Evolutionary conservation across 805 yeast species (phyloP), one percentile per base, ranked within the genome.

Genomic region (Candida pini): DNA sequence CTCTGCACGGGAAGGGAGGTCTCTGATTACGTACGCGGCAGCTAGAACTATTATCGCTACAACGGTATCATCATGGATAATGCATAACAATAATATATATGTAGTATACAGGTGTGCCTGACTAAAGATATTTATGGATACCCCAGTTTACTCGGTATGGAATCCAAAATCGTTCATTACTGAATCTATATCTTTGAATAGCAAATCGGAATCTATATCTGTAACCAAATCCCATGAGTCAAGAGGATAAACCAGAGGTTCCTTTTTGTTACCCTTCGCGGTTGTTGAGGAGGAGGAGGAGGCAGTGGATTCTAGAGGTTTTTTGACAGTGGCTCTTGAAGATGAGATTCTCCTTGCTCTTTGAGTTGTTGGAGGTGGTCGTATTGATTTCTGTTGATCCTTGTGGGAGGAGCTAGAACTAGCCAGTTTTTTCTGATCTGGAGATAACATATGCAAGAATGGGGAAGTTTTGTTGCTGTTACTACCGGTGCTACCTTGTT

Each of bases 111-210:
- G n/a, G n/a, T n/a, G n/a, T n/a, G n/a, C n/a, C n/a, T n/a, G n/a
- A n/a, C n/a, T n/a, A n/a, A n/a, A n/a, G n/a, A n/a, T n/a, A n/a
- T n/a, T n/a, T n/a, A n/a, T n/a, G n/a, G n/a, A n/a, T n/a, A n/a
- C n/a, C n/a, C n/a, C n/a, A n/a, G n/a, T 27, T 34, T 29, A 48
- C 34, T 67, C 68, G 4, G 86, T 78, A 45, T 83, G 85, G 63
- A 87, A 87, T 5, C 96, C 96, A 60, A 86, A 87, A 52, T 86
- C 95, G 52, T 83, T 85, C 95, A 87, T 85, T 38, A 87, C 83
- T 31, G 85, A 69, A 44, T 86, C 95, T 19, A 87, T 89, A 52
- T 87, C 94, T 51, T 80, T 82, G 88, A 82, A 80, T 16, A 78
- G 62, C 39, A 73, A 45, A 33, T 73, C 82, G 17, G 72, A 68